Percentiles rank a stretch among this genome's conserved stretches.
phyloP scores from a whole-genome alignment of 768 basidiomycete species.

The Mycena floridula region DNA sequence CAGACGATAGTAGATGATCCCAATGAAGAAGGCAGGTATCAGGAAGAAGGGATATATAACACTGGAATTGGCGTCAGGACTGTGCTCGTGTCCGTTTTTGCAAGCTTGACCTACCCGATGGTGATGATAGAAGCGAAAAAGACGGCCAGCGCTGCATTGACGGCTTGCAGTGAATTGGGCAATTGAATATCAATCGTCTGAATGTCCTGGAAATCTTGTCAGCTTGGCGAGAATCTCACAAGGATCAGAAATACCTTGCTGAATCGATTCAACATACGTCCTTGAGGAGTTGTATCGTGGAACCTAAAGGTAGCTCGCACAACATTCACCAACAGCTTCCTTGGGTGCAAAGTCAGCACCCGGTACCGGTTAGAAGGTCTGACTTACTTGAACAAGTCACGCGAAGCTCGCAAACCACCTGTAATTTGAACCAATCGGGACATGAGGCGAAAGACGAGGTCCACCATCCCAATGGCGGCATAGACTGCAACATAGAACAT shows the following conservation, averaged over 20 bases:
- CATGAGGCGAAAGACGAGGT: constrained; percentile 39
- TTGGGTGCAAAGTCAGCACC: too few species aligned
- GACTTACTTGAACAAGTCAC: constrained; percentile 34
- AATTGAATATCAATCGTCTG: constrained; percentile 80
- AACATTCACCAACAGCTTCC: constrained; percentile 57
- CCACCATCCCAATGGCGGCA: constrained; percentile 49
- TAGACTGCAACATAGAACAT: constrained; percentile 70
- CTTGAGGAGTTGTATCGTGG: constrained; percentile 80
- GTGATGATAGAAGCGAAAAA: constrained; percentile 74
- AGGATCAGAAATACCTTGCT: constrained; percentile 42
- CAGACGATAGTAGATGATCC: constrained; percentile 63
- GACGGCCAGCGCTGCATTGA: constrained; percentile 71
- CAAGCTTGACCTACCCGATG: constrained; percentile 49
- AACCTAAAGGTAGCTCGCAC: constrained; percentile 81
- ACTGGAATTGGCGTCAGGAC: constrained; percentile 22
- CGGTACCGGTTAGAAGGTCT: too few species aligned
- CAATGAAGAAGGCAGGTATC: constrained; percentile 69
- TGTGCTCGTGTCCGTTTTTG: constrained; percentile 2
- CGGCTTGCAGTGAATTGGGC: constrained; percentile 60
- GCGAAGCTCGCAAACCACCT: constrained; percentile 47
- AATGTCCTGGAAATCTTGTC: constrained; percentile 46
- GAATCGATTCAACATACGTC: constrained; percentile 84
- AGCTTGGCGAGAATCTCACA: constrained; percentile 2
- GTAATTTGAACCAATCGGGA: constrained; percentile 52
- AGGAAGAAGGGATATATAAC: constrained; percentile 80